These are phyloP conservation scores for Cladosporium sp. DNA, from an alignment of 2,329 filamentous ascomycete species.

Conservation along the genomic window DNA sequence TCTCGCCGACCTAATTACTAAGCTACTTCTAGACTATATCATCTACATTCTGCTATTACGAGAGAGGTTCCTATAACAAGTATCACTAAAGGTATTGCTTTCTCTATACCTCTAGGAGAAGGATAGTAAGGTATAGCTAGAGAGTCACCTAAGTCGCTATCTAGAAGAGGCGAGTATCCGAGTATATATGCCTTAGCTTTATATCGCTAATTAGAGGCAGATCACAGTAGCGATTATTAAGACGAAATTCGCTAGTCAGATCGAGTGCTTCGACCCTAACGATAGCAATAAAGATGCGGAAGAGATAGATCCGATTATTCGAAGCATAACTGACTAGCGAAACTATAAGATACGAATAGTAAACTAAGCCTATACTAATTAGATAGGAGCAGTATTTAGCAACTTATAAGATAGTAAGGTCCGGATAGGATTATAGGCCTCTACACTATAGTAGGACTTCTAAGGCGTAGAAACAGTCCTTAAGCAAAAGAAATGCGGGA, in stretches of 20 bases:
- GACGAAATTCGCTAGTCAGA: conserved; percentile 24
- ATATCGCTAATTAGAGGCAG: conserved; percentile 24
- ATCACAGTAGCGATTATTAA: conserved; percentile 25
- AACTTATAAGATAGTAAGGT: conserved; percentile 23
- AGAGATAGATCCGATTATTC: conserved; percentile 6
- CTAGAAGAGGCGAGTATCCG: conserved; percentile 20
- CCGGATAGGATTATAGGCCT: conserved; percentile 21
- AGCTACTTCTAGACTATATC: conserved; percentile 25
- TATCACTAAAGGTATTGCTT: conserved; percentile 15
- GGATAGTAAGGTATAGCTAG: conserved; percentile 22
- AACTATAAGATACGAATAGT: conserved; percentile 24
- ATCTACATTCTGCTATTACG: conserved; percentile 24
- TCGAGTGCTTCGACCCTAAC: conserved; percentile 17
- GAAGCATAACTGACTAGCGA: conserved; percentile 21
- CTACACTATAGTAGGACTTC: conserved; percentile 24
- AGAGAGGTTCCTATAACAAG: conserved; percentile 23
- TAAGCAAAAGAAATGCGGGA: conserved; percentile 11
- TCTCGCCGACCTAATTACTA: conserved; percentile 20
- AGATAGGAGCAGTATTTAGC: conserved; percentile 19
- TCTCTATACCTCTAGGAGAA: conserved; percentile 25
- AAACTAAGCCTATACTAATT: conserved; percentile 23
- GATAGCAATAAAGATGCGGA: conserved; percentile 17
- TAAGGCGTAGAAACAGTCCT: conserved; percentile 22
- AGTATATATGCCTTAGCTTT: conserved; percentile 18
- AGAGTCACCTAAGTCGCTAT: conserved; percentile 19